Base-by-base conservation (phyloP, 2,329 filamentous ascomycete species). In the Macroventuria anomochaeta region DNA sequence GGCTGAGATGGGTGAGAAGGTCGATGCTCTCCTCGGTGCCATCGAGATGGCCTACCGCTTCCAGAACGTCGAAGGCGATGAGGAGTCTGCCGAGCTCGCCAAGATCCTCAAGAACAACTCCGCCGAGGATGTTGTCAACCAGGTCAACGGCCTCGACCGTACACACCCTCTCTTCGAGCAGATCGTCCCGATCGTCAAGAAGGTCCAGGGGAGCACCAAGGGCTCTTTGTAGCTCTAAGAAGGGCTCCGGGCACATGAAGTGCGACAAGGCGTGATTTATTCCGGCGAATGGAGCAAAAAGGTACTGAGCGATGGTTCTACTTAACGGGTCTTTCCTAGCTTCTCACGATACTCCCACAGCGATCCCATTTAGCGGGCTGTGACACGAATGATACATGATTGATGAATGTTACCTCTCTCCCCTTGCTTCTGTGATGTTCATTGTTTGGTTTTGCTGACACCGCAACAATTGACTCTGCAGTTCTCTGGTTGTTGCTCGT, bases 11-110 rank as follows among this genome's bases (percentile, higher is more conserved):
- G 91, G 86, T 54, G 82, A 91, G 77, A 83, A 85, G 65, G 88
- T 88, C 74, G 83, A 86, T 53, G 87, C 85, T 46, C 83, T 99
- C 25, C 81, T 97, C 46, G 88, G 88, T 53, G 90, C 91, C 17
- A 85, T 95, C 38, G 93, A 97, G 81, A 91, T 93, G 86, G 88
- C 91, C 6, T 88, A 99, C 75, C 90, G 89, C 59, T 99, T 97
- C 87, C 93, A 97, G 80, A 91, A 96, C 67, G 89, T 97, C 50
- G 85, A 93, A 65, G 92, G 87, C 11, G 95, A 99, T 61, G 90
- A 96, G 0, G 95, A 97, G 84, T 96, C 90, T 60, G 81, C 79
- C 62, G 88, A 96, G 77, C 83, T 99, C 10, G 90, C 91, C 68
- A 87, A 90, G 80, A 91, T 96, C 71, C 88, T 99, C 80, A 86